phyloP scores from a whole-genome alignment of 1,139 yeast genomes.

The Diutina pseudorugosa region DNA sequence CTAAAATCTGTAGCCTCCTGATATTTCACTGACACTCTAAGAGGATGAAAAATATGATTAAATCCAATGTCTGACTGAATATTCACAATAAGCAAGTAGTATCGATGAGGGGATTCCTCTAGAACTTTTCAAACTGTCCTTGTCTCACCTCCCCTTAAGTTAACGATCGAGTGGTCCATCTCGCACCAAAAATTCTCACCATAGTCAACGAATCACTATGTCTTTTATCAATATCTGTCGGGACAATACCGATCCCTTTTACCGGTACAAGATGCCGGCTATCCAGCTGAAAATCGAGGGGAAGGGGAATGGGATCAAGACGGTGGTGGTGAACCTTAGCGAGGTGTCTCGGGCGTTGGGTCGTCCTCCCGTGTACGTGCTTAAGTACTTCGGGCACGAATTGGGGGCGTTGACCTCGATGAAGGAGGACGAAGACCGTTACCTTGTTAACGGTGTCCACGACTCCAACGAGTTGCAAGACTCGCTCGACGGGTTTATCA shows the following conservation, averaged over 20 bases:
- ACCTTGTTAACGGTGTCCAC: conserved; percentile 90
- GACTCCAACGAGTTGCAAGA: conserved; percentile 88
- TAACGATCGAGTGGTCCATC: not conserved
- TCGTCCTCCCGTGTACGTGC: conserved; percentile 83
- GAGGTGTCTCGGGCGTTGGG: conserved; percentile 94
- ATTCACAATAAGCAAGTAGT: too few species aligned
- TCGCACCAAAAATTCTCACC: not conserved
- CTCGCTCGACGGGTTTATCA: conserved; percentile 85
- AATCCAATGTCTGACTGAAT: too few species aligned
- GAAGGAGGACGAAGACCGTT: conserved; percentile 73
- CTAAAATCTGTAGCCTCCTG: not conserved
- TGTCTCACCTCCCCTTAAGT: not conserved
- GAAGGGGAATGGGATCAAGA: conserved; percentile 97
- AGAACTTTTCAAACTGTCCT: not conserved
- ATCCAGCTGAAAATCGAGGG: conserved; percentile 97
- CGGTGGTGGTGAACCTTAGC: conserved; percentile 79
- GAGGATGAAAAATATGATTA: not conserved
- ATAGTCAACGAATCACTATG: conserved; percentile 29
- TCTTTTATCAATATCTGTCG: conserved; percentile 89
- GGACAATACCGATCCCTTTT: conserved; percentile 95
- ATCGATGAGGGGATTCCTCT: too few species aligned
- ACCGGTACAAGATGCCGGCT: conserved; percentile 98
- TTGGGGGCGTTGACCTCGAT: conserved; percentile 92
- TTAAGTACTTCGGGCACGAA: conserved; percentile 93
- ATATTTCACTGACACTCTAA: not conserved